These are phyloP conservation scores for Neonectria ditissima DNA, from an alignment of 2,329 filamentous ascomycete genomes.

Conservation along the genomic window DNA sequence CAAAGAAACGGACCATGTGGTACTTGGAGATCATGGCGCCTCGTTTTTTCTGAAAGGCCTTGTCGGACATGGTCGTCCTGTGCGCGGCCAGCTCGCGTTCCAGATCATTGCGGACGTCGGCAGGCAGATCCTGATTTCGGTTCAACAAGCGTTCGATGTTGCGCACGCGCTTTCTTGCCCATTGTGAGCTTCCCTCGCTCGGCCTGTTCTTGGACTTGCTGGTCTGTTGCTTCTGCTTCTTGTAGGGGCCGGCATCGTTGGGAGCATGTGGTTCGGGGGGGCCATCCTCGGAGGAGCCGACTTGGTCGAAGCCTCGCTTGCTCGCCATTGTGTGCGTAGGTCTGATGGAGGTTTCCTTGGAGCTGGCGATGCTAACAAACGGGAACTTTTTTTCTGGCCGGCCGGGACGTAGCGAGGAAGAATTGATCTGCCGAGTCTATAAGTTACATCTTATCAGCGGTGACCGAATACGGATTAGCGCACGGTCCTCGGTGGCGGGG, in stretches of 20 bases:
- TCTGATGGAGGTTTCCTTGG: background rate
- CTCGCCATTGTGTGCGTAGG: conserved; percentile 43
- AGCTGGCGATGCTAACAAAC: too few species aligned
- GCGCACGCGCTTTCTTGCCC: conserved; percentile 78
- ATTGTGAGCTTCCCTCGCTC: conserved; percentile 64
- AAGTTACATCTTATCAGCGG: conserved; percentile 46
- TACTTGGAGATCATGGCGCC: conserved; percentile 81
- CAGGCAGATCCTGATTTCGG: conserved; percentile 71
- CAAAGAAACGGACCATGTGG: conserved; percentile 88
- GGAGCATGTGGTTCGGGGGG: conserved; percentile 33
- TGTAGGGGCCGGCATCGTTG: conserved; percentile 36
- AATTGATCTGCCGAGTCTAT: conserved; percentile 22
- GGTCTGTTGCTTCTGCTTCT: conserved; percentile 53
- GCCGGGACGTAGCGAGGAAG: conserved; percentile 25
- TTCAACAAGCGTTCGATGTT: conserved; percentile 76
- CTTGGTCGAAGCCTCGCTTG: conserved; percentile 48
- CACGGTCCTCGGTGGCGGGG: conserved; percentile 13
- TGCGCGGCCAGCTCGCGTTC: conserved; percentile 78
- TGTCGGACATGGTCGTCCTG: conserved; percentile 71
- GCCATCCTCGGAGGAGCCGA: conserved; percentile 44
- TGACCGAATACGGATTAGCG: conserved; percentile 34
- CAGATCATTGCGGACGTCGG: conserved; percentile 74
- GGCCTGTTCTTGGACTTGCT: conserved; percentile 54
- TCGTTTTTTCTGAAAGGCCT: conserved; percentile 70
- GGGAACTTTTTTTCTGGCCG: conserved; percentile 41